Evolutionary conservation across 1,284 basidiomycete genomes (phyloP).

Genomic region (Heliocybe sulcata): DNA sequence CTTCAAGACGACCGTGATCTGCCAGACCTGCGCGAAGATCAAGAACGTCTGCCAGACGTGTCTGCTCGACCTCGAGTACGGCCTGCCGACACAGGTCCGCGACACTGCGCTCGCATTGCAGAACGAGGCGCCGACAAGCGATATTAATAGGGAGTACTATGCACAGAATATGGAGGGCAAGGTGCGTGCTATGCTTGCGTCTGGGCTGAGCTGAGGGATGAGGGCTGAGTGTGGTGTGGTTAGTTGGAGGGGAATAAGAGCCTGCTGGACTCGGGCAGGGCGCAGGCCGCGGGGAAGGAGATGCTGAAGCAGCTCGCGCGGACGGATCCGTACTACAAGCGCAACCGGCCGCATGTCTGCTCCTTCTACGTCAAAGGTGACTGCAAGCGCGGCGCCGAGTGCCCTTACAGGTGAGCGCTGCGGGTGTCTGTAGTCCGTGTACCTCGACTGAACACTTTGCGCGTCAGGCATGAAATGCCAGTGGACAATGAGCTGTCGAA

Average conservation of each 20-base stretch:
- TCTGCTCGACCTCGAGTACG: slow-evolving; percentile 92
- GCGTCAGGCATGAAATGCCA: slow-evolving; percentile 78
- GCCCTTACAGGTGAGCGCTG: slow-evolving; percentile 74
- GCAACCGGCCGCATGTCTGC: slow-evolving; percentile 91
- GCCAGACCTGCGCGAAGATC: slow-evolving; percentile 97
- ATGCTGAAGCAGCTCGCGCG: slow-evolving; percentile 93
- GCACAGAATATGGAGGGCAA: slow-evolving; percentile 94
- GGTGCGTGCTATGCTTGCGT: slow-evolving; percentile 32
- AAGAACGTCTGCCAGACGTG: slow-evolving; percentile 99
- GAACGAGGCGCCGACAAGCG: slow-evolving; percentile 87
- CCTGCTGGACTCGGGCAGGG: slow-evolving; percentile 58
- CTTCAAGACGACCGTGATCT: slow-evolving; percentile 97
- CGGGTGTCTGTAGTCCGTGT: not conserved
- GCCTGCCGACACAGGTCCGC: slow-evolving; percentile 93
- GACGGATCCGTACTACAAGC: slow-evolving; percentile 94
- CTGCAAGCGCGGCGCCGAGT: slow-evolving; percentile 86
- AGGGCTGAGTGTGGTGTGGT: not conserved
- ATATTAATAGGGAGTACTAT: slow-evolving; percentile 97
- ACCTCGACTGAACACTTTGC: slow-evolving; percentile 2
- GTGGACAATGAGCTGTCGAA: slow-evolving; percentile 78
- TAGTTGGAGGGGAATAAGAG: slow-evolving; percentile 67
- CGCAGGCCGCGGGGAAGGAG: slow-evolving; percentile 83
- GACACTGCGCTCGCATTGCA: slow-evolving; percentile 90
- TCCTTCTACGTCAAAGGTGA: slow-evolving; percentile 96
- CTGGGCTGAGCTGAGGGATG: not conserved